A percentile compares a stretch with the other conserved stretches of the same genome.
Evolutionary conservation across 169 alveolate species (phyloP).

Genomic region (Cryptosporidium meleagridis): DNA sequence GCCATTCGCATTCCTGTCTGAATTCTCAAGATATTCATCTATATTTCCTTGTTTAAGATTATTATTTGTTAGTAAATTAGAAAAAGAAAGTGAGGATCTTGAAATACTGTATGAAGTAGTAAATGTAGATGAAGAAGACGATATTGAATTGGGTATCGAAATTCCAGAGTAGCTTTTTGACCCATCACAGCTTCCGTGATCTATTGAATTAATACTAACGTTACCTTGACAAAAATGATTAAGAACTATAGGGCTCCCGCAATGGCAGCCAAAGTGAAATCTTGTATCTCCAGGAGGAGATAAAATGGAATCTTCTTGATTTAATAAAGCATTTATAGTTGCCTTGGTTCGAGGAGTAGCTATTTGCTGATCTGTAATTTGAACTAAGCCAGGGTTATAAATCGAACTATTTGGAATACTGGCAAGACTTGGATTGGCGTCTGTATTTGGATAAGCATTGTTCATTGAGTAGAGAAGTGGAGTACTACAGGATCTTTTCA

Average conservation of each 20-base stretch:
- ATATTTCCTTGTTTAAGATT: neutral
- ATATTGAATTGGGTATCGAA: conserved; percentile 18
- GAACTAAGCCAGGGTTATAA: neutral
- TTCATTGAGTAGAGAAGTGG: conserved; percentile 55
- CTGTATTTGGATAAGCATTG: conserved; percentile 65
- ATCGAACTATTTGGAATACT: neutral
- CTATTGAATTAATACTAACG: neutral
- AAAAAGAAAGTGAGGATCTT: conserved; percentile 34
- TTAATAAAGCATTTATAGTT: conserved; percentile 46
- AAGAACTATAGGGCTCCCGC: conserved; percentile 27
- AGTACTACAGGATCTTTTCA: conserved; percentile 70
- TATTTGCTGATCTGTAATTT: neutral
- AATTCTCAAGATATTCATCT: neutral
- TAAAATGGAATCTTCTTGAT: conserved; percentile 57
- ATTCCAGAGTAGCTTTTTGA: conserved; percentile 7
- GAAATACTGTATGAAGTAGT: conserved; percentile 57
- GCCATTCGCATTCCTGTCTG: neutral
- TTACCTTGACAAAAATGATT: neutral
- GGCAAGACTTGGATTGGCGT: conserved; percentile 4
- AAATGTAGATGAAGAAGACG: conserved; percentile 39
- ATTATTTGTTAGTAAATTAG: neutral
- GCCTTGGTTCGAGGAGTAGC: conserved; percentile 73
- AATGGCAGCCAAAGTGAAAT: conserved; percentile 69
- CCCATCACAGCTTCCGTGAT: neutral
- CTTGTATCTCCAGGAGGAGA: conserved; percentile 75